Evolutionary conservation across 164 flowering plant species (phyloP), one percentile per base, ranked within the genome.

Genomic region (Berberis thunbergii): DNA sequence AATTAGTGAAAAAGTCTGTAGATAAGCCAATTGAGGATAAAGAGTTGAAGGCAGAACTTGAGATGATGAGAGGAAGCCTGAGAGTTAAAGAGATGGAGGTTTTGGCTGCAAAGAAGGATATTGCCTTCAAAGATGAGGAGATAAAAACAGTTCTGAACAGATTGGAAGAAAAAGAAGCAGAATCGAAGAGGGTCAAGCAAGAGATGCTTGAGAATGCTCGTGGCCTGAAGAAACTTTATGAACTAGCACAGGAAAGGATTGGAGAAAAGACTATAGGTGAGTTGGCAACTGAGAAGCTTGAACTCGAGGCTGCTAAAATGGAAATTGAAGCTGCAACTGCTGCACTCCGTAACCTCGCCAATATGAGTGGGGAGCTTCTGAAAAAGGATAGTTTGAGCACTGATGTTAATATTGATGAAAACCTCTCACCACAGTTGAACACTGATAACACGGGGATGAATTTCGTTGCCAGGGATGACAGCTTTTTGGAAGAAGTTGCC

Each of bases 251-350:
- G 66, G 88, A 83, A 65, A 79, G 78, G 70, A 73, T 77, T 13
- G 86, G 86, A 12, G 81, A 72, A 41, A 83, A 66, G 67, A 83
- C 67, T 46, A 52, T 85, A 2, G 90, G 84, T 1, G 95, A 86
- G 64, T 72, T 87, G 71, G 89, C 83, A 39, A 79, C 80, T 52
- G 98, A 92, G 74, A 83, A 81, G 74, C 96, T 89, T 53, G 81
- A 86, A 68, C 74, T 85, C 6, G 96, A 92, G 70, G 87, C 89
- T 45, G 85, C 86, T 61, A 82, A 83, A 59, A 80, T 93, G 39
- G 94, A 90, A 73, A 85, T 74, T 56, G 92, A 89, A 73, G 92
- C 97, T 67, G 98, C 96, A 45, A 85, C 85, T 1, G 70, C 64
- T 61, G 94, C 96, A 7, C 86, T 93, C 13, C 72, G 71, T 2